phyloP scores from a whole-genome alignment of 441 rosid genomes.

The Sinapis alba region DNA sequence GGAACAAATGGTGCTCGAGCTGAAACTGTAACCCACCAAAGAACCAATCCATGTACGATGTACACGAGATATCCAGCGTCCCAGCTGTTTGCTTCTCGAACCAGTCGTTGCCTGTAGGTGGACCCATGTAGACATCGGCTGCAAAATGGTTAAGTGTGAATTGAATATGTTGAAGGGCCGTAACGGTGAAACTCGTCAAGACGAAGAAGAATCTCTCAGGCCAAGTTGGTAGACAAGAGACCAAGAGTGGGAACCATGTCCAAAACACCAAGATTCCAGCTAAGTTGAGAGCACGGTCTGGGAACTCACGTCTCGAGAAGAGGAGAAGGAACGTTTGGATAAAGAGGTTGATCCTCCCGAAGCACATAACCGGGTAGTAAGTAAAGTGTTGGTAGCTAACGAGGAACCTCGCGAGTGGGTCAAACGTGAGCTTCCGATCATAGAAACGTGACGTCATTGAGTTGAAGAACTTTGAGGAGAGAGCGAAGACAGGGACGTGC shows the following conservation, averaged over 20 bases:
- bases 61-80: slow-evolving; percentile 76
- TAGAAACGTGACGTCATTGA: slow-evolving; percentile 73
- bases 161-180: slow-evolving; percentile 81
- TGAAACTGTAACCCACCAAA: slow-evolving; percentile 94
- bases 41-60: slow-evolving; percentile 93
- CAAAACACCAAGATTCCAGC: slow-evolving; percentile 75
- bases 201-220: slow-evolving; percentile 77
- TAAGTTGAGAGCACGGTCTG: slow-evolving; percentile 75
- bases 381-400: slow-evolving; percentile 85
- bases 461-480: slow-evolving; percentile 64
- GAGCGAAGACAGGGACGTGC: slow-evolving; percentile 90
- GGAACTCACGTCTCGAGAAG: slow-evolving; percentile 58
- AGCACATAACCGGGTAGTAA: slow-evolving; percentile 84
- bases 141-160: slow-evolving; percentile 90
- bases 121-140: slow-evolving; percentile 74
- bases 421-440: slow-evolving; percentile 65
- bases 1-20: slow-evolving; percentile 95
- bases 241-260: slow-evolving; percentile 92
- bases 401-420: slow-evolving; percentile 65
- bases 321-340: slow-evolving; percentile 73
- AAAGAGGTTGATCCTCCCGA: slow-evolving; percentile 76
- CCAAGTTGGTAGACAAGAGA: slow-evolving; percentile 79
- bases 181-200: slow-evolving; percentile 63
- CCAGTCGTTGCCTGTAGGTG: slow-evolving; percentile 82
- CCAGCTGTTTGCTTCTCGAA: slow-evolving; percentile 91